Evolutionary conservation across 2,329 filamentous ascomycete genomes (phyloP).

Genomic region (Graphilbum fragrans): DNA sequence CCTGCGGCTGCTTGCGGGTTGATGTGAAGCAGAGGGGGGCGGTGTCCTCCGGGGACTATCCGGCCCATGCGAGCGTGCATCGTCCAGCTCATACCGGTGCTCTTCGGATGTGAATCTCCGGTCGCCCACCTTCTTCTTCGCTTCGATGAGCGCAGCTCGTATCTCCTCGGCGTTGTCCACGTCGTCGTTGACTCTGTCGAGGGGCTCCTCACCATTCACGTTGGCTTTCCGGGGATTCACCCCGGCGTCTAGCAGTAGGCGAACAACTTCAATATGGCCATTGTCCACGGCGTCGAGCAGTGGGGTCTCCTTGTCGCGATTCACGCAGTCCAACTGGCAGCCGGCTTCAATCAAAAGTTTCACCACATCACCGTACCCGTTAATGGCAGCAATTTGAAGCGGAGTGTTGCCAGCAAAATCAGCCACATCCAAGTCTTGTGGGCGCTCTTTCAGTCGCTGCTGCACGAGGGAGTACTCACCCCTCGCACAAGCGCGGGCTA

Average conservation of each 20-base stretch:
- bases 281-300: constrained; percentile 95
- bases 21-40: constrained; percentile 6
- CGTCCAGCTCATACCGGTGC: constrained; percentile 36
- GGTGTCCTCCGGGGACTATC: constrained; percentile 49
- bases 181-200: constrained; percentile 68
- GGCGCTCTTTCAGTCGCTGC: constrained; percentile 61
- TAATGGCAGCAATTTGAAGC: constrained; percentile 81
- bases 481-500: constrained; percentile 81
- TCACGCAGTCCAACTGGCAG: constrained; percentile 69
- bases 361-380: constrained; percentile 79
- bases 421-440: constrained; percentile 76
- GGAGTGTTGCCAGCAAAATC: constrained; percentile 97
- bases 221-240: constrained; percentile 89
- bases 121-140: constrained; percentile 41
- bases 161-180: constrained; percentile 72
- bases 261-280: constrained; percentile 79
- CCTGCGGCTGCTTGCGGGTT: constrained; percentile 30
- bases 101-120: constrained; percentile 46
- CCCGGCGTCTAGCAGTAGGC: constrained; percentile 68
- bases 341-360: constrained; percentile 74
- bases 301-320: constrained; percentile 81
- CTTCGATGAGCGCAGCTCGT: constrained; percentile 51
- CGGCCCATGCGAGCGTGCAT: constrained; percentile 36
- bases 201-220: constrained; percentile 81
- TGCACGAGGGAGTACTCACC: constrained; percentile 74